phyloP scores from a whole-genome alignment of 2,329 filamentous ascomycete genomes.

The Hypoxylon sp. region DNA sequence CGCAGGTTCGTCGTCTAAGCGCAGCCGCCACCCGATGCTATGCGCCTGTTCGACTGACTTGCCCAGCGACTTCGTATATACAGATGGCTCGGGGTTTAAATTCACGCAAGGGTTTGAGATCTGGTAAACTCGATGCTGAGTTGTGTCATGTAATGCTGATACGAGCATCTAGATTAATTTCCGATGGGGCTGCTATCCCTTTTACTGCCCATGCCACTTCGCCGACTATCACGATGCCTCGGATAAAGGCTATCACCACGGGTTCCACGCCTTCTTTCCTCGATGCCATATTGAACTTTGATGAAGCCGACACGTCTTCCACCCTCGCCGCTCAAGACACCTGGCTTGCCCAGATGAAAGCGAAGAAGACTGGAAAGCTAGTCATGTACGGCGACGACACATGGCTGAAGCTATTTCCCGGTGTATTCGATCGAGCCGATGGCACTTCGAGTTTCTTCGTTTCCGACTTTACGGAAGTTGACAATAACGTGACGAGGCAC shows the following conservation, averaged over 20 bases:
- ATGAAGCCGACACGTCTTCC: constrained; percentile 92
- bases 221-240: constrained; percentile 97
- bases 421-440: constrained; percentile 87
- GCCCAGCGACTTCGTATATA: constrained; percentile 91
- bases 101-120: constrained; percentile 86
- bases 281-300: constrained; percentile 95
- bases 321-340: constrained; percentile 91
- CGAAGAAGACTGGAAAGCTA: constrained; percentile 78
- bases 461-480: constrained; percentile 97
- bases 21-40: constrained; percentile 15
- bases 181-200: constrained; percentile 84
- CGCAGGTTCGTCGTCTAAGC: constrained; percentile 73
- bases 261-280: constrained; percentile 98
- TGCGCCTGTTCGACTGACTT: constrained; percentile 35
- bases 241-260: constrained; percentile 96
- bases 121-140: constrained; percentile 9
- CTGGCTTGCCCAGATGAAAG: constrained; percentile 94
- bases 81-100: constrained; percentile 81
- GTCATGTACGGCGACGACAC: constrained; percentile 98
- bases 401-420: constrained; percentile 96
- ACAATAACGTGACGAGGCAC: constrained; percentile 96
- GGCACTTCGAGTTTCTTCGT: constrained; percentile 99
- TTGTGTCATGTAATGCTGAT: constrained; percentile 21
- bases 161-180: constrained; percentile 76
- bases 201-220: constrained; percentile 97